Evolutionary conservation across 768 basidiomycete species (phyloP).

Genomic region (Naganishia onofrii): DNA sequence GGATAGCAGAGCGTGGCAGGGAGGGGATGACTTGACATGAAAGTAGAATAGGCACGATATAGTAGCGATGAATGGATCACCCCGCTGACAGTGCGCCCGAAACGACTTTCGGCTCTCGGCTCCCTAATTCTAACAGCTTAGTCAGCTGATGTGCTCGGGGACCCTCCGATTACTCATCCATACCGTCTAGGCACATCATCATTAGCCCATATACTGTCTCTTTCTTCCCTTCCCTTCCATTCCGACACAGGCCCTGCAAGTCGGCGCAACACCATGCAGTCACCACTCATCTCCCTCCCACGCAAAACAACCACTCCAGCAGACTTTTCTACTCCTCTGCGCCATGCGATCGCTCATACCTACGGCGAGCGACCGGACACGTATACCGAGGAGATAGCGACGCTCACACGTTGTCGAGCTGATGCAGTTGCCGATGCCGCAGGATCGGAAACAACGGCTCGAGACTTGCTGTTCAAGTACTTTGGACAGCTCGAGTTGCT

Average conservation of each 20-base stretch:
- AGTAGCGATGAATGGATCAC: no score
- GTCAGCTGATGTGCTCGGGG: no score
- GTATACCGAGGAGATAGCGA: slow-evolving; percentile 77
- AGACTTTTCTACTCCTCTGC: slow-evolving; percentile 89
- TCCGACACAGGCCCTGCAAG: background rate
- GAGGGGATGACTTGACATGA: background rate
- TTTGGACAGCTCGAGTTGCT: slow-evolving; percentile 97
- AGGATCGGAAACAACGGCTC: slow-evolving; percentile 77
- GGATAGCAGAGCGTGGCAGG: background rate
- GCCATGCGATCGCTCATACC: slow-evolving; percentile 78
- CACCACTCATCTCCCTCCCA: slow-evolving; percentile 84
- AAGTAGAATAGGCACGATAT: background rate
- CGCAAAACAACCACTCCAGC: slow-evolving; percentile 94
- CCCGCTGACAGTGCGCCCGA: no score
- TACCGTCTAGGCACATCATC: no score
- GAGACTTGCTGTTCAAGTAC: slow-evolving; percentile 97
- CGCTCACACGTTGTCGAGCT: slow-evolving; percentile 85
- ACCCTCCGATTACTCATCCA: no score
- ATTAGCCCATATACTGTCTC: background rate
- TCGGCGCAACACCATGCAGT: slow-evolving; percentile 29
- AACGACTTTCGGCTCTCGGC: no score
- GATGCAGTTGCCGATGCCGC: slow-evolving; percentile 88
- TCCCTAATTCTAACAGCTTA: no score
- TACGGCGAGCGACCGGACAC: slow-evolving; percentile 91
- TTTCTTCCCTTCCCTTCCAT: background rate